Conservation (phyloP, 2,329 filamentous ascomycete species). For the Trichocomaceae sp. region DNA sequence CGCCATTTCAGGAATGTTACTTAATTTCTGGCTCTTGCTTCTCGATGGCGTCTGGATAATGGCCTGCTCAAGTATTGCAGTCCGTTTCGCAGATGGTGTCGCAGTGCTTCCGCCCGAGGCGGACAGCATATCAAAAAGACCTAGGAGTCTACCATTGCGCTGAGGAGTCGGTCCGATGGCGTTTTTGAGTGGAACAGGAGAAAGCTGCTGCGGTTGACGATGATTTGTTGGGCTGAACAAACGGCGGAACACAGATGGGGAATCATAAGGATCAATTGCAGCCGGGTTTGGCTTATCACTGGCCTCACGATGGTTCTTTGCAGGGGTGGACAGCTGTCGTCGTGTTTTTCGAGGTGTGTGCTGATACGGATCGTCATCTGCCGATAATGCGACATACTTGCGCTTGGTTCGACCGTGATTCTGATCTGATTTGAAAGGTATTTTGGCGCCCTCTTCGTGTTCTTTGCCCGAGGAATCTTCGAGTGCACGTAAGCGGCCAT, state of each 20-base stretch:
- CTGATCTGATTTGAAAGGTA: slow-evolving; percentile 17
- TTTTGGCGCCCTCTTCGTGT: slow-evolving; percentile 19
- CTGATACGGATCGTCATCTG: slow-evolving; percentile 16
- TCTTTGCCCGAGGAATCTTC: slow-evolving; percentile 21
- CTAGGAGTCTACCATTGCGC: slow-evolving; percentile 42
- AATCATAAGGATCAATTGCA: slow-evolving; percentile 40
- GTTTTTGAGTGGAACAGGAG: slow-evolving; percentile 31
- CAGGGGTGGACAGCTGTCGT: slow-evolving; percentile 25
- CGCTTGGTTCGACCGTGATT: slow-evolving; percentile 23
- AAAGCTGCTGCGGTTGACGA: slow-evolving; percentile 15
- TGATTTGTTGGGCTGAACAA: slow-evolving; percentile 34
- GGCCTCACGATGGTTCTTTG: slow-evolving; percentile 21
- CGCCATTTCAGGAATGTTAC: slow-evolving; percentile 1
- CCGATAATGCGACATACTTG: slow-evolving; percentile 25
- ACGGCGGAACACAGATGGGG: slow-evolving; percentile 32
- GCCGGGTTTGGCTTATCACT: slow-evolving; percentile 27
- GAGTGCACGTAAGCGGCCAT: slow-evolving; percentile 36
- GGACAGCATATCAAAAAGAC: slow-evolving; percentile 44
- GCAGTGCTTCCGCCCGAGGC: slow-evolving; percentile 32
- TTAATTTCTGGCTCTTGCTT: slow-evolving; percentile 22
- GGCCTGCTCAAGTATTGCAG: slow-evolving; percentile 23
- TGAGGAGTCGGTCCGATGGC: slow-evolving; percentile 45
- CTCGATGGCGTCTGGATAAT: slow-evolving; percentile 33
- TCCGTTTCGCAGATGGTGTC: slow-evolving; percentile 26
- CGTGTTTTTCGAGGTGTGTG: slow-evolving; percentile 10